Conservation (phyloP, 768 basidiomycete species). For the Porphyrellus cyaneotinctus region DNA sequence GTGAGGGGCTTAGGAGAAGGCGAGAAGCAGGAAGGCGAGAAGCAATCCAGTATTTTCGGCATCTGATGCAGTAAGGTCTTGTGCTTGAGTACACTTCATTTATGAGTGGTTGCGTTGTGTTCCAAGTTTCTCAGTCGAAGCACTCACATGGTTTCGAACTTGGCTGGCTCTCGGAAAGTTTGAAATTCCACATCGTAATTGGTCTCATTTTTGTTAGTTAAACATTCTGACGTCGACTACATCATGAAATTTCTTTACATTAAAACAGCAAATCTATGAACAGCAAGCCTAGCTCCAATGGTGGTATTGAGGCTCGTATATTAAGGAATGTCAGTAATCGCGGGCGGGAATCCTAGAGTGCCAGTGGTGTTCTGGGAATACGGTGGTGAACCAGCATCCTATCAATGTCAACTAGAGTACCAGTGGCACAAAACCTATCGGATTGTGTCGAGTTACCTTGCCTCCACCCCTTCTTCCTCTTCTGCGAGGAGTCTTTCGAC, state of each 20-base stretch:
- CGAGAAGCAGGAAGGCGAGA: not conserved
- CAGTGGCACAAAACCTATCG: not conserved
- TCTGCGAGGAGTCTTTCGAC: slow-evolving; percentile 91
- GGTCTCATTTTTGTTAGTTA: too few species aligned
- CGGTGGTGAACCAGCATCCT: not conserved
- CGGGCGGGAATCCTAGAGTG: not conserved
- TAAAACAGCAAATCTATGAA: not conserved
- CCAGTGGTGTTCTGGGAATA: not conserved
- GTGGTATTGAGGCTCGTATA: not conserved
- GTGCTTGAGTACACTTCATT: not conserved
- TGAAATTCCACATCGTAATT: too few species aligned
- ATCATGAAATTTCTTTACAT: not conserved
- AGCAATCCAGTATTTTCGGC: not conserved
- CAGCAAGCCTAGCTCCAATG: too few species aligned
- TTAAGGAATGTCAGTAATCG: too few species aligned
- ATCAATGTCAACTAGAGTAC: not conserved
- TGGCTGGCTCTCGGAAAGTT: too few species aligned
- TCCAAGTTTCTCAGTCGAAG: not conserved
- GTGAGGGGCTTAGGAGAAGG: not conserved
- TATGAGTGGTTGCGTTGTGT: not conserved
- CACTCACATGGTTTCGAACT: too few species aligned
- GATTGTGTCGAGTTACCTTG: slow-evolving; percentile 11
- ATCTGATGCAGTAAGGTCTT: not conserved
- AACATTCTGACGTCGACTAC: too few species aligned
- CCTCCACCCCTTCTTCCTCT: slow-evolving; percentile 60